These are phyloP conservation scores for Aspergillus bombycis DNA, from an alignment of 2,329 filamentous ascomycete species.

Conservation along the genomic window DNA sequence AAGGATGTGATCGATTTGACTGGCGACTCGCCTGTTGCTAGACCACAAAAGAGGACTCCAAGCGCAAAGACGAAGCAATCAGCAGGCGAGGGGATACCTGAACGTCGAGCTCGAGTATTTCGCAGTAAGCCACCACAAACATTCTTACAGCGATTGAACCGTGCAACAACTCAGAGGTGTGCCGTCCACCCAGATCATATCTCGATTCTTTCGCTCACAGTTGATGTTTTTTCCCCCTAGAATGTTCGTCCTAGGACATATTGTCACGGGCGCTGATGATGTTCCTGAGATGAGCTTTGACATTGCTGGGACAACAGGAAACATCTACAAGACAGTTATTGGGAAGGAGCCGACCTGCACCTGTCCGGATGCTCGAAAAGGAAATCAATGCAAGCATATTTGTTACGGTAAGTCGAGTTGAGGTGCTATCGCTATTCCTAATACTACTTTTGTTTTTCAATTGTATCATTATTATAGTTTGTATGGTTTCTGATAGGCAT, in stretches of 20 bases:
- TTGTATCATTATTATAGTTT: conserved; percentile 14
- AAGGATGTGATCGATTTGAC: conserved; percentile 24
- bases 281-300: conserved; percentile 55
- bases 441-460: conserved; percentile 14
- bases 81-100: conserved; percentile 24
- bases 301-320: conserved; percentile 64
- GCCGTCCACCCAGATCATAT: background rate
- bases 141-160: conserved; percentile 51
- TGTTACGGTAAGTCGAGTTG: conserved; percentile 53
- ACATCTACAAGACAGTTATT: conserved; percentile 63
- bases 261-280: conserved; percentile 47
- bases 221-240: conserved; percentile 28
- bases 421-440: background rate
- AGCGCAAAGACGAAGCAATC: conserved; percentile 15
- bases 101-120: conserved; percentile 46
- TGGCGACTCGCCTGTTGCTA: conserved; percentile 8
- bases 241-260: conserved; percentile 61
- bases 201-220: conserved; percentile 5
- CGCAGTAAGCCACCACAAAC: conserved; percentile 48
- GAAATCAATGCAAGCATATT: conserved; percentile 67
- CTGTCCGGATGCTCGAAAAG: conserved; percentile 58
- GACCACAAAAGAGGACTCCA: conserved; percentile 16
- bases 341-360: conserved; percentile 56
- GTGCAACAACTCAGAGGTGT: conserved; percentile 54
- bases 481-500: conserved; percentile 17